A percentile compares a stretch with the other conserved stretches of the same genome.
phyloP scores from a whole-genome alignment of 768 basidiomycete species.

The Trichaptum fuscoviolaceum region DNA sequence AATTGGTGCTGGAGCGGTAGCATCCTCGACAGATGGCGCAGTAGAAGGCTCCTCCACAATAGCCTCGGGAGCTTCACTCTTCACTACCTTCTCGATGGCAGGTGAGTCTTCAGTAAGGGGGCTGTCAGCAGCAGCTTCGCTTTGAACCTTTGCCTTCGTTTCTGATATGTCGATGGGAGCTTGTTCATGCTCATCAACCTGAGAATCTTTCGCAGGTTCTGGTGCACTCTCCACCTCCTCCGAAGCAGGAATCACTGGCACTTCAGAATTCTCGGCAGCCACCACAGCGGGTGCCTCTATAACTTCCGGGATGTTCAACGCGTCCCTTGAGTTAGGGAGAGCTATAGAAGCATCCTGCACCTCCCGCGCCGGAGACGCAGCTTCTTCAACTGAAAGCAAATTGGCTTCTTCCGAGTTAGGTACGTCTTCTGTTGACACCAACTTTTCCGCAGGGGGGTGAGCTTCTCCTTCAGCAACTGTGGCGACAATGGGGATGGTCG shows the following conservation, averaged over 20 bases:
- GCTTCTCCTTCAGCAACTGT: background rate
- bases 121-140: slow-evolving; percentile 4
- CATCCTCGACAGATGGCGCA: background rate
- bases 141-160: background rate
- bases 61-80: background rate
- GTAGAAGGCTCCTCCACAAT: background rate
- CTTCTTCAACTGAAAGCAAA: slow-evolving; percentile 2
- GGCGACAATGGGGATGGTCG: slow-evolving; percentile 6
- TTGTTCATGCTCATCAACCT: background rate
- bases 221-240: background rate
- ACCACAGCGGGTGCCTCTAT: slow-evolving; percentile 16
- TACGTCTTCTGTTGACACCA: slow-evolving; percentile 9
- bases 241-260: slow-evolving; percentile 1
- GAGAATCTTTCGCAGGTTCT: background rate
- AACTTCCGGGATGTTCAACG: slow-evolving; percentile 1
- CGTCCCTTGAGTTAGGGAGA: background rate
- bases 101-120: background rate
- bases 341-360: slow-evolving; percentile 1
- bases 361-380: slow-evolving; percentile 3
- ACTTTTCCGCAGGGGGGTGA: background rate
- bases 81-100: background rate
- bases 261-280: background rate
- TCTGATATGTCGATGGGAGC: background rate
- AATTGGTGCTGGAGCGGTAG: background rate
- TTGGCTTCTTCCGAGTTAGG: background rate